Evolutionary conservation across 2,329 filamentous ascomycete genomes (phyloP).

Genomic region (Rutstroemia sp.): DNA sequence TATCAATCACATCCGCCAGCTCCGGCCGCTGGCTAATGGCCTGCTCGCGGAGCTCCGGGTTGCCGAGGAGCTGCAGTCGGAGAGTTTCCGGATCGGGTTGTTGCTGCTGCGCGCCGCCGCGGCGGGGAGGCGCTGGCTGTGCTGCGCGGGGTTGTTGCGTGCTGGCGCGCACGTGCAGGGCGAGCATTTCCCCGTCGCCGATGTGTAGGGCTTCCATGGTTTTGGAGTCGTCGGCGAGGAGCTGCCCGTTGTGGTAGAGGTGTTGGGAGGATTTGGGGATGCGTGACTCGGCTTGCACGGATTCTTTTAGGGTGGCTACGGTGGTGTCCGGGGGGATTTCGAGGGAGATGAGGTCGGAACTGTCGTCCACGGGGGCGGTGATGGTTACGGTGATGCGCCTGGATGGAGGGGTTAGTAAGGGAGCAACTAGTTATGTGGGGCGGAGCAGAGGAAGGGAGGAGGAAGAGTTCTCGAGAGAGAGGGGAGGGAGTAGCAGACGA

Average conservation of each 20-base stretch:
- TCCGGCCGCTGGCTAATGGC: constrained; percentile 67
- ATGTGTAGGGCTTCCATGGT: constrained; percentile 78
- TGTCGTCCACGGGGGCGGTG: constrained; percentile 60
- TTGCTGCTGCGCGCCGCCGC: constrained; percentile 23
- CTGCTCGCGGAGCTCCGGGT: constrained; percentile 64
- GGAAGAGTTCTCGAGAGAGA: not conserved
- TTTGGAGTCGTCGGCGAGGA: constrained; percentile 68
- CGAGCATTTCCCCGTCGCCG: constrained; percentile 85
- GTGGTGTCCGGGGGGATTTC: constrained; percentile 80
- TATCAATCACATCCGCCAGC: constrained; percentile 67
- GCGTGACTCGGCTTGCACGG: constrained; percentile 75
- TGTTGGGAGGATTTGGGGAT: constrained; percentile 69
- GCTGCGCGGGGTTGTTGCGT: constrained; percentile 32
- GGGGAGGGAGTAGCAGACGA: not conserved
- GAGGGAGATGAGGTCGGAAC: constrained; percentile 64
- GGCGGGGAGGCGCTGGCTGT: constrained; percentile 24
- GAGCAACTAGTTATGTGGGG: constrained; percentile 16
- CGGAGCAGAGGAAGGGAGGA: not conserved
- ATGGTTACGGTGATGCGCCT: constrained; percentile 88
- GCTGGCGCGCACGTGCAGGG: constrained; percentile 64
- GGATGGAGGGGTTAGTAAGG: not conserved
- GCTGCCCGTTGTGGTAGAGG: constrained; percentile 82
- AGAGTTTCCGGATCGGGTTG: constrained; percentile 70
- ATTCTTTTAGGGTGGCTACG: constrained; percentile 76
- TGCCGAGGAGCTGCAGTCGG: constrained; percentile 73